phyloP scores from a whole-genome alignment of 805 yeast species.

The Yarrowia osloensis region DNA sequence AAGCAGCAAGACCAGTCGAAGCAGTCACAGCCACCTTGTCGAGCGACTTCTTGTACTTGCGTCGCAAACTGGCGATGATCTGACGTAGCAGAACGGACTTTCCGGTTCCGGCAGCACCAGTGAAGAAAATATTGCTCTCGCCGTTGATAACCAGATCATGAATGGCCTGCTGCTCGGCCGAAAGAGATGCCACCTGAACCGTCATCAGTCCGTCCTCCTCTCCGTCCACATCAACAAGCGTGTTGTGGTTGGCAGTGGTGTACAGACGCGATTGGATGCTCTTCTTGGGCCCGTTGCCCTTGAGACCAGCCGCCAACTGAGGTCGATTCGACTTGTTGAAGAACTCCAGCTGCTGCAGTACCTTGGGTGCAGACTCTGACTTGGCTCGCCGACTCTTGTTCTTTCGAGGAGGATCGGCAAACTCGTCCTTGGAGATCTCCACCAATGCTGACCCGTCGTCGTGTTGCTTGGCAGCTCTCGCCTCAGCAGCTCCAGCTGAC shows the following conservation, averaged over 20 bases:
- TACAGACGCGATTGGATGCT: conserved; percentile 17
- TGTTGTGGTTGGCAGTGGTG: neutral
- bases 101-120: conserved; percentile 99
- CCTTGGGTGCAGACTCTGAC: neutral
- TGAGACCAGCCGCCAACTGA: neutral
- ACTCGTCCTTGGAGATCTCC: neutral
- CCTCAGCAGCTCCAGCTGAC: neutral
- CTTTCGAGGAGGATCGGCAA: neutral
- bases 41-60: conserved; percentile 47
- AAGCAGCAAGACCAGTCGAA: conserved; percentile 94
- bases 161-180: conserved; percentile 56
- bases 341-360: conserved; percentile 6
- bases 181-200: conserved; percentile 39
- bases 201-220: conserved; percentile 28
- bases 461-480: neutral
- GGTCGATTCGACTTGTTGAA: conserved; percentile 10
- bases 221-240: neutral
- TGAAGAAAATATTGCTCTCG: conserved; percentile 69
- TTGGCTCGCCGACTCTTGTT: neutral
- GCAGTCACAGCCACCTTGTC: conserved; percentile 83
- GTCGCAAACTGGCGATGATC: conserved; percentile 57
- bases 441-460: neutral
- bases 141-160: conserved; percentile 66
- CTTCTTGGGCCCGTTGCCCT: neutral
- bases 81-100: conserved; percentile 82